Conservation (phyloP, 2,329 filamentous ascomycete genomes). For the Hypoxylon sp. region DNA sequence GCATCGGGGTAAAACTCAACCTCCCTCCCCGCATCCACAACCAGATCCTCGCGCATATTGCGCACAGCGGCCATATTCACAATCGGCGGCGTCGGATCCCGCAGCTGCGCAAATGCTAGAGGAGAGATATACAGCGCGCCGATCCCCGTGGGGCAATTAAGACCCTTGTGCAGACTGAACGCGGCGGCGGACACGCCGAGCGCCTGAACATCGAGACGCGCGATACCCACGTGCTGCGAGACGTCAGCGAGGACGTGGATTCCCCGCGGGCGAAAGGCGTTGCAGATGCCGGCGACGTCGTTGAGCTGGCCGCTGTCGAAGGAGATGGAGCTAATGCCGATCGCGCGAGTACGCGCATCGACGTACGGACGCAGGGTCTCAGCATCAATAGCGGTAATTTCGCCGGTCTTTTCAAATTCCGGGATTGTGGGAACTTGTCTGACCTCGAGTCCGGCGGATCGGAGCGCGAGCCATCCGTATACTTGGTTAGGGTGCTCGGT, state of each 20-base stretch:
- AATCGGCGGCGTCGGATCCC: conserved; percentile 49
- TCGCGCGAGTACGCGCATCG: conserved; percentile 51
- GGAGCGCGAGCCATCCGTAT: conserved; percentile 53
- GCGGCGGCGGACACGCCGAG: conserved; percentile 53
- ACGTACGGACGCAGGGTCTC: conserved; percentile 52
- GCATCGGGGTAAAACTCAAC: conserved; percentile 48
- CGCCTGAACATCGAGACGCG: conserved; percentile 48
- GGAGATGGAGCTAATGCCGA: conserved; percentile 55
- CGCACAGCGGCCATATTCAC: conserved; percentile 49
- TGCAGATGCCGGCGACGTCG: conserved; percentile 52
- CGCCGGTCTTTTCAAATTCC: conserved; percentile 14
- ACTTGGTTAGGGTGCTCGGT: conserved; percentile 55
- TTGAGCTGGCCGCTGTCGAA: conserved; percentile 55
- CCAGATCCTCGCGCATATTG: conserved; percentile 42
- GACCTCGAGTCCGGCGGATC: conserved; percentile 51
- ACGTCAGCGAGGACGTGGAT: conserved; percentile 54
- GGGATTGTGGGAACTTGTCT: conserved; percentile 46
- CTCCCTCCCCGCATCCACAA: conserved; percentile 36
- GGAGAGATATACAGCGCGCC: conserved; percentile 53
- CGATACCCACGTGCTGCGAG: conserved; percentile 56
- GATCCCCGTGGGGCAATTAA: conserved; percentile 53
- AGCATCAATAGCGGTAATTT: conserved; percentile 37
- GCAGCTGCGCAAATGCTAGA: conserved; percentile 38
- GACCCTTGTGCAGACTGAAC: conserved; percentile 55
- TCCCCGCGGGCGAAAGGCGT: conserved; percentile 46